These are phyloP conservation scores for Globisporangium recalcitrans DNA, from an alignment of 352 stramenopile genomes.

Conservation along the genomic window DNA sequence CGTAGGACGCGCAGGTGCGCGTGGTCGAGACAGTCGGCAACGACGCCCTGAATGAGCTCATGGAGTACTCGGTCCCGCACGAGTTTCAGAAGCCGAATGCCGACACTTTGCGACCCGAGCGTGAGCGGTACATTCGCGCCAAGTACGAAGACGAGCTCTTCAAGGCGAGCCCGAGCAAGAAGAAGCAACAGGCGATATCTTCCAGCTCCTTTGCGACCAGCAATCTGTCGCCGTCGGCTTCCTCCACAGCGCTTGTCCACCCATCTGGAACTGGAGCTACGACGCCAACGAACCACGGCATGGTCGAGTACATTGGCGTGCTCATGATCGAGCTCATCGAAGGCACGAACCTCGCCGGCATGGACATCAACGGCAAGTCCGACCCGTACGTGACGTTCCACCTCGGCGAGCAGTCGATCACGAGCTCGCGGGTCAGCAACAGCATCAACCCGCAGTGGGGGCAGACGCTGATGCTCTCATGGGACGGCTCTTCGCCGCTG, in stretches of 20 bases:
- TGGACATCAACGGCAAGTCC: conserved; percentile 77
- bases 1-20: conserved; percentile 39
- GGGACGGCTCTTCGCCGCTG: conserved; percentile 64
- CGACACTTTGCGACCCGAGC: conserved; percentile 37
- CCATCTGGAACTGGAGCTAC: neutral
- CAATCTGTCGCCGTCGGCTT: neutral
- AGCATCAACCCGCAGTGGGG: conserved; percentile 63
- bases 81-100: conserved; percentile 47
- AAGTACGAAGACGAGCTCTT: conserved; percentile 70
- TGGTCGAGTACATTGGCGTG: conserved; percentile 83
- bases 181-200: conserved; percentile 15
- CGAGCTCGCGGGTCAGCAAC: conserved; percentile 61
- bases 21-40: conserved; percentile 51
- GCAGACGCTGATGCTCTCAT: conserved; percentile 74
- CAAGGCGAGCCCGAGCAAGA: conserved; percentile 9
- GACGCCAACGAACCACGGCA: conserved; percentile 31
- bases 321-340: conserved; percentile 68
- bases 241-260: neutral
- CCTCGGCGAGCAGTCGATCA: conserved; percentile 67
- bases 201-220: conserved; percentile 1
- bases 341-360: conserved; percentile 48
- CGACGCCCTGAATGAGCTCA: conserved; percentile 42
- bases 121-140: conserved; percentile 66
- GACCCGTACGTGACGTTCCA: conserved; percentile 77
- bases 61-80: conserved; percentile 54